Evolutionary conservation across 352 stramenopile genomes (phyloP).

Genomic region (Phytophthora agathidicida): DNA sequence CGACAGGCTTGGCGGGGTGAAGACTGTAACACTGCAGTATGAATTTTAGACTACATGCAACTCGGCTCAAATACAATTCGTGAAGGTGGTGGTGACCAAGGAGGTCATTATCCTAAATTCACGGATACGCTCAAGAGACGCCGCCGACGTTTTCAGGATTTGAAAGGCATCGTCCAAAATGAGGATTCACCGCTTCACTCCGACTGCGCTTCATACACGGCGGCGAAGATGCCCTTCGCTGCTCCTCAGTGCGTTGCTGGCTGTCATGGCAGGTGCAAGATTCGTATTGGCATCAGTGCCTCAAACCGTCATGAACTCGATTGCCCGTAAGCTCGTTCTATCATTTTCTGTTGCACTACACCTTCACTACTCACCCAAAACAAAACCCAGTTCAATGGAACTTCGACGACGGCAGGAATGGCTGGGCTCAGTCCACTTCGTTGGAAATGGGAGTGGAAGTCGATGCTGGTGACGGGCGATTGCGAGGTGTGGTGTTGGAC

Average conservation of each 20-base stretch:
- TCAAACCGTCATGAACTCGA: constrained; percentile 30
- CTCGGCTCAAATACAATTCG: too few species aligned
- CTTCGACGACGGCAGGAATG: constrained; percentile 64
- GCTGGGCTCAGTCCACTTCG: constrained; percentile 62
- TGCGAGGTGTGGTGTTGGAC: constrained; percentile 52
- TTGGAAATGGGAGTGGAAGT: constrained; percentile 76
- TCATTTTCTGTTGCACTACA: neutral
- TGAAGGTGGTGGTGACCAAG: too few species aligned
- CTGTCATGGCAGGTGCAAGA: constrained; percentile 1
- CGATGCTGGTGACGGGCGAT: constrained; percentile 46
- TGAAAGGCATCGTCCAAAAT: constrained; percentile 8
- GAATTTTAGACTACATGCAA: too few species aligned
- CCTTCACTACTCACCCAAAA: too few species aligned
- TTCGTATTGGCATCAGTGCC: neutral
- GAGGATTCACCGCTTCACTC: neutral
- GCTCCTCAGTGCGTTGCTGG: constrained; percentile 1
- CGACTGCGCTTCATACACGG: neutral
- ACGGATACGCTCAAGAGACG: constrained; percentile 13
- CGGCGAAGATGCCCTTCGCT: neutral
- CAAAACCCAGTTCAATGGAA: constrained; percentile 74
- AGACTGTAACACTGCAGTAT: too few species aligned
- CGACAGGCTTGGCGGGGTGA: too few species aligned
- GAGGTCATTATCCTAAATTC: too few species aligned
- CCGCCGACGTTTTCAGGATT: neutral
- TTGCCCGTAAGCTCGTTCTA: constrained; percentile 27